phyloP scores from a whole-genome alignment of 495 filamentous ascomycete species.

The Penicillium nucicola region DNA sequence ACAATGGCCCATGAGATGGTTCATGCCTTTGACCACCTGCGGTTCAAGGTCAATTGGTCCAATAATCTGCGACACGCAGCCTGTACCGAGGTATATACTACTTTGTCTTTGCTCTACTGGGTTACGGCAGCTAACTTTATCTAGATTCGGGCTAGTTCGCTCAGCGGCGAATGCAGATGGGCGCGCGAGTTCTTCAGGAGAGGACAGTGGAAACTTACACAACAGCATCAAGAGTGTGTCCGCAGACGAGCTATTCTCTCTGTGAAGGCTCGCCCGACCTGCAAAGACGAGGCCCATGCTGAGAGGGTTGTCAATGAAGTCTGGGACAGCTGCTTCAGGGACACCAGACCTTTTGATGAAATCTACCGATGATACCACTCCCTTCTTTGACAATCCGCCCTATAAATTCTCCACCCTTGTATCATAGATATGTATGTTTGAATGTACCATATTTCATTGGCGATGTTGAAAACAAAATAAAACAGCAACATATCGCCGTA shows the following conservation, averaged over 20 bases:
- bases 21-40: constrained; percentile 89
- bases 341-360: constrained; percentile 94
- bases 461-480: constrained; percentile 9
- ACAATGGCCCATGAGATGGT: constrained; percentile 97
- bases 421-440: constrained; percentile 17
- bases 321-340: constrained; percentile 93
- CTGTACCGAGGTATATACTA: constrained; percentile 76
- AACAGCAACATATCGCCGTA: constrained; percentile 19
- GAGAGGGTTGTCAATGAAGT: constrained; percentile 89
- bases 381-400: not conserved
- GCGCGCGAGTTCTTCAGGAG: constrained; percentile 76
- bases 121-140: not conserved
- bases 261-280: constrained; percentile 68
- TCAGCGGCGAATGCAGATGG: constrained; percentile 94
- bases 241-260: constrained; percentile 72
- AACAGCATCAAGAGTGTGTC: constrained; percentile 93
- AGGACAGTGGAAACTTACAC: constrained; percentile 81
- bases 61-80: constrained; percentile 83
- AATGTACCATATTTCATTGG: constrained; percentile 28
- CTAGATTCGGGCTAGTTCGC: constrained; percentile 85
- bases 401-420: constrained; percentile 16
- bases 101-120: not conserved
- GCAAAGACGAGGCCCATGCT: constrained; percentile 84
- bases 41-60: constrained; percentile 82
- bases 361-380: constrained; percentile 71